Base-by-base conservation (phyloP, 129 eudicot genomes). In the Pittosporum tobira region DNA sequence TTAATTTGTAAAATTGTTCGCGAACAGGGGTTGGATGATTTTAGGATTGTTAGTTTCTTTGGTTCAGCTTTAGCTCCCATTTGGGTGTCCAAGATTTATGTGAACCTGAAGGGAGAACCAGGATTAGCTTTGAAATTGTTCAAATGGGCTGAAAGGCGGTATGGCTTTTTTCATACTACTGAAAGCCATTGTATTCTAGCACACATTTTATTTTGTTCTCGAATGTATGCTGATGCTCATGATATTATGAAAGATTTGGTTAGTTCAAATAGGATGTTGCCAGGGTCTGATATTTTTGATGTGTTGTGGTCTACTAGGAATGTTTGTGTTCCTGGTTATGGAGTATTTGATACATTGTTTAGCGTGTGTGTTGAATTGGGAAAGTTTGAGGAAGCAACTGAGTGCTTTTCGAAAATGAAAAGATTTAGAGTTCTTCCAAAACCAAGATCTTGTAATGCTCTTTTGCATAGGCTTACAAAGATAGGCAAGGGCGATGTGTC, bases 321-420 rank as follows among this genome's bases (percentile, higher is more conserved):
- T 59, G 84, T 80, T 50, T 82, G 87, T 65, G 53, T 65, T 1
- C 69, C 77, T 0, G 94, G 97, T 50, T 86, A 73, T 79, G 97
- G 97, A 4, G 94, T 85, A 16, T 90, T 90, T 46, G 97, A 90
- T 66, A 70, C 73, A 14, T 78, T 85, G 51, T 90, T 90, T 55
- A 85, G 82, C 26, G 87, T 85, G 54, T 66, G 82, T 58, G 79
- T 80, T 57, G 97, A 90, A 28, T 60, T 75, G 62, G 97, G 79
- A 15, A 70, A 61, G 75, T 69, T 90, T 42, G 95, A 90, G 64
- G 97, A 80, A 61, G 97, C 94, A 12, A 74, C 63, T 25, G 76
- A 65, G 48, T 88, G 88, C 71, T 88, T 88, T 65, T 49, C 40
- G n/a, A 81, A 58, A 53, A 84, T 88, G 97, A 84, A 61, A 65